A percentile compares a stretch with the other conserved stretches of the same genome.
Conservation (phyloP, 257 asterid species). For the Salvia hispanica region DNA sequence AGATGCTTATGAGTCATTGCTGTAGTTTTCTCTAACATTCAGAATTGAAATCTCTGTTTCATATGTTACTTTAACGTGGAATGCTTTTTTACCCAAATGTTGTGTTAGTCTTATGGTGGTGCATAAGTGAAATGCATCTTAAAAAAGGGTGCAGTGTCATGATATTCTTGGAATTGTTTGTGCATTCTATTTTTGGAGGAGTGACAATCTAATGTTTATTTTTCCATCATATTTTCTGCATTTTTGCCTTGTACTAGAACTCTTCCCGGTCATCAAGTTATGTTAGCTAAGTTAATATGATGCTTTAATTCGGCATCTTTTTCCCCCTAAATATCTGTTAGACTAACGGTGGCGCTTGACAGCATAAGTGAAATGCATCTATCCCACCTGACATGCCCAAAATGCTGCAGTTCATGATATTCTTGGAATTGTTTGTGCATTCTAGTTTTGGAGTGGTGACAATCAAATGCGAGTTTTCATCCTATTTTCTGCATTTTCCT, state of each 20-base stretch:
- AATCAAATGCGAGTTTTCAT: background rate
- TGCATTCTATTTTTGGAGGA: background rate
- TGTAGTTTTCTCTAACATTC: background rate
- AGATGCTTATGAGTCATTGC: background rate
- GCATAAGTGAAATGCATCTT: background rate
- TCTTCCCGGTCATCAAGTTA: no score
- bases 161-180: slow-evolving; percentile 1
- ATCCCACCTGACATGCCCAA: no score
- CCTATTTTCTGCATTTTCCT: no score
- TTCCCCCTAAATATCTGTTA: no score
- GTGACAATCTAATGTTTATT: slow-evolving; percentile 13
- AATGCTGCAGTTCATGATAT: no score
- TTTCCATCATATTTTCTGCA: background rate
- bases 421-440: no score
- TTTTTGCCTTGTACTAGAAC: background rate
- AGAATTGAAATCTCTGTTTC: slow-evolving; percentile 3
- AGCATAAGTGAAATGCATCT: no score
- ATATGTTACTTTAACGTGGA: slow-evolving; percentile 3
- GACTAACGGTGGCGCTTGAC: no score
- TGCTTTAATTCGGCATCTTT: no score
- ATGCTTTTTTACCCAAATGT: background rate
- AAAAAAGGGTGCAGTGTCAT: background rate
- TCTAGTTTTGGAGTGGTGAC: no score
- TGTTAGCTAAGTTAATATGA: no score
- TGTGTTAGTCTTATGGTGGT: background rate